Evolutionary conservation across 345 rosid species (phyloP).

Genomic region (Isatis tinctoria): DNA sequence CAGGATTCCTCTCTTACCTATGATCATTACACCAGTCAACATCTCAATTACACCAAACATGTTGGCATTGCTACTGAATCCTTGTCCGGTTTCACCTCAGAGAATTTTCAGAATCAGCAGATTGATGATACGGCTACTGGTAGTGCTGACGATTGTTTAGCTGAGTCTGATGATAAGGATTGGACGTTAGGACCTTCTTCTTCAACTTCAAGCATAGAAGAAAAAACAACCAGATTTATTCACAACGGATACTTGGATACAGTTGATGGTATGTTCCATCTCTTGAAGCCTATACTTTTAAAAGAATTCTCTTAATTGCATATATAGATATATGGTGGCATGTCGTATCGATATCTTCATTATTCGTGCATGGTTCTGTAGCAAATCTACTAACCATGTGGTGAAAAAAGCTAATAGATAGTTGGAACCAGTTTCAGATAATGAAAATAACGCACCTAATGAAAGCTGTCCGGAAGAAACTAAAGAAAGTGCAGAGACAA

Average conservation of each 20-base stretch:
- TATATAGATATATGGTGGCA: background rate
- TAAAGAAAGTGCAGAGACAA: constrained; percentile 25
- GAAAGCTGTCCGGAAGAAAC: constrained; percentile 32
- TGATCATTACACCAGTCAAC: constrained; percentile 25
- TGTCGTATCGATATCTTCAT: background rate
- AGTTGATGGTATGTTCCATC: constrained; percentile 45
- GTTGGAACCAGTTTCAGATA: constrained; percentile 39
- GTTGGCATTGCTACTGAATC: constrained; percentile 22
- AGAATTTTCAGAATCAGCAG: constrained; percentile 30
- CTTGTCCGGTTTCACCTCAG: constrained; percentile 15
- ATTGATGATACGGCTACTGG: constrained; percentile 12
- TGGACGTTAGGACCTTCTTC: constrained; percentile 19
- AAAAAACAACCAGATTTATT: constrained; percentile 57
- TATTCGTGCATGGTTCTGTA: background rate
- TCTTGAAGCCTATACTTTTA: background rate
- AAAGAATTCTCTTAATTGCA: background rate
- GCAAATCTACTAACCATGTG: background rate
- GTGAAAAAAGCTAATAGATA: background rate
- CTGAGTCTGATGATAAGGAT: constrained; percentile 23
- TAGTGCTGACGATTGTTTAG: constrained; percentile 8
- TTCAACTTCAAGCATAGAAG: constrained; percentile 44
- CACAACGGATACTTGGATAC: constrained; percentile 65
- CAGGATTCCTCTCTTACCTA: constrained; percentile 21
- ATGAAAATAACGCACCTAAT: constrained; percentile 21
- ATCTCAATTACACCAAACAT: constrained; percentile 15